These are phyloP conservation scores for Aspergillus heteromorphus DNA, from an alignment of 495 filamentous ascomycete genomes.

Conservation along the genomic window DNA sequence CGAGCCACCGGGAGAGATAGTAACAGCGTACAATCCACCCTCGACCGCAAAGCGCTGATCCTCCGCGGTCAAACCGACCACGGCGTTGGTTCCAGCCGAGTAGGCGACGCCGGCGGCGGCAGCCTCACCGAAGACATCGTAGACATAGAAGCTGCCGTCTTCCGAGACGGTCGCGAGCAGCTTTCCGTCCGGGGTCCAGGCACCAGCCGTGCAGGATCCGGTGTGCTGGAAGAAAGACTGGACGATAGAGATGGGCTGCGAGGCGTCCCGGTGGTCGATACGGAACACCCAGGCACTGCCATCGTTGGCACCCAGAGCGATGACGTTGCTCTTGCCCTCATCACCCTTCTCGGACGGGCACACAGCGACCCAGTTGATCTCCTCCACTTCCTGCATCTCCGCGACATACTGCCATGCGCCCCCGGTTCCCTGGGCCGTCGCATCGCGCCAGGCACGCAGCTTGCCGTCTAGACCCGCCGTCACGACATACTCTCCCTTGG, in stretches of 20 bases:
- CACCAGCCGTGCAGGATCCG: constrained; percentile 76
- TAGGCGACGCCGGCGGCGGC: constrained; percentile 66
- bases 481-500: constrained; percentile 75
- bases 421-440: constrained; percentile 35
- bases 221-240: constrained; percentile 92
- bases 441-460: constrained; percentile 50
- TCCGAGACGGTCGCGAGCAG: constrained; percentile 87
- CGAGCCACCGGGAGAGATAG: constrained; percentile 67
- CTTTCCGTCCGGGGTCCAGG: constrained; percentile 85
- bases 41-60: constrained; percentile 92
- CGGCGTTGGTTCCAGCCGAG: constrained; percentile 60
- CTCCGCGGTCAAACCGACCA: constrained; percentile 72
- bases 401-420: constrained; percentile 57
- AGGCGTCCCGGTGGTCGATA: constrained; percentile 59
- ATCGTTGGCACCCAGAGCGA: constrained; percentile 89
- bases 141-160: constrained; percentile 84
- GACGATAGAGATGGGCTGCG: constrained; percentile 66
- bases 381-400: constrained; percentile 79
- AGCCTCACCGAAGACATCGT: constrained; percentile 84
- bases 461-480: constrained; percentile 83
- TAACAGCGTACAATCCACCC: constrained; percentile 83
- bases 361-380: constrained; percentile 84
- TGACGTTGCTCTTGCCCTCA: constrained; percentile 64
- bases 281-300: constrained; percentile 93
- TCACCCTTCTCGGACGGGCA: constrained; percentile 60